A percentile compares a stretch with the other conserved stretches of the same genome.
phyloP scores from a whole-genome alignment of 192 early-diverging fungal species.

The Chytriomyces sp. region DNA sequence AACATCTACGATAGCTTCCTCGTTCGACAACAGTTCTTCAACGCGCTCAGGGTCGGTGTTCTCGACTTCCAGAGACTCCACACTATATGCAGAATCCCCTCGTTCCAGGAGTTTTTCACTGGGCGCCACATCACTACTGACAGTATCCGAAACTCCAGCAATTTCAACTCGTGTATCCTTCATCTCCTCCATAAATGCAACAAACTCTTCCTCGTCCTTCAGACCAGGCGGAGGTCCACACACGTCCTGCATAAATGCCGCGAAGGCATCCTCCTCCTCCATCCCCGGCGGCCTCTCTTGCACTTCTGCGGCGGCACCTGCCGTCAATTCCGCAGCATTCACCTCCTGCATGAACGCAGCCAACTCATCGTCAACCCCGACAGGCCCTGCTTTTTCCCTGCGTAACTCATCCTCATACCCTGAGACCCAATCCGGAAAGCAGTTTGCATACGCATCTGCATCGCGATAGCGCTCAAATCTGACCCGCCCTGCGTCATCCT shows the following conservation, averaged over 20 bases:
- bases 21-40: no score
- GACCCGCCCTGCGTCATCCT: slow-evolving; percentile 29
- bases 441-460: slow-evolving; percentile 59
- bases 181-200: background rate
- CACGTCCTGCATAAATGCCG: background rate
- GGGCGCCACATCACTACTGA: background rate
- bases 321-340: slow-evolving; percentile 34
- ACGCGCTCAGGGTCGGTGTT: no score
- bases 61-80: no score
- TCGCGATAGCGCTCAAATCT: slow-evolving; percentile 64
- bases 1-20: background rate
- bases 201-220: no score
- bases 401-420: background rate
- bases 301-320: background rate
- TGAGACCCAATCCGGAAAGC: slow-evolving; percentile 29
- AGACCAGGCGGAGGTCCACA: no score
- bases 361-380: slow-evolving; percentile 59
- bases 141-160: background rate
- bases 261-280: background rate
- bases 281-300: slow-evolving; percentile 2
- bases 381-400: slow-evolving; percentile 6
- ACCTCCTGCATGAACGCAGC: slow-evolving; percentile 63
- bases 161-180: background rate
- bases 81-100: no score
- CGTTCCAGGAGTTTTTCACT: background rate